Evolutionary conservation across 345 rosid species (phyloP), one percentile per base, ranked within the genome.

Genomic region (Hibiscus syriacus): DNA sequence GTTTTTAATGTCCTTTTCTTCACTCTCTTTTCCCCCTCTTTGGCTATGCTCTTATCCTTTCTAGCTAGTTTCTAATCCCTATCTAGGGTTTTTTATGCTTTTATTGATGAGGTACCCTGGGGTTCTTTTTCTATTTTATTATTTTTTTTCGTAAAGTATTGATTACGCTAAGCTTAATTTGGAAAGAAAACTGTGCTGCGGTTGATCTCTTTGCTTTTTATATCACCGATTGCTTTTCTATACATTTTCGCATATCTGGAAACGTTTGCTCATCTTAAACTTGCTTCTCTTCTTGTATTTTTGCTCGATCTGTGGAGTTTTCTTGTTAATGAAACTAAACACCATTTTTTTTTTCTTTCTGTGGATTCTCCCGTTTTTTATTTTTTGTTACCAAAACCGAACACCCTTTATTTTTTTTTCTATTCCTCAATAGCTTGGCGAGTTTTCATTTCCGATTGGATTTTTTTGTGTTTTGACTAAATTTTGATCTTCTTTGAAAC

Each of bases 41-140:
- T 25, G 13, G 1, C 60, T n/a, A 19, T 26, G 20, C 14, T 52
- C 14, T 53, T 27, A 9, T 39, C 50, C 12, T 23, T 34, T 46
- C 59, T 36, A 20, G 26, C 22, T 45, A 45, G 12, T 50, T 22
- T 50, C 55, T 0, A 11, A 53, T 45, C 7, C 25, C 39, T 39
- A 12, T 63, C 77, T 70, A 67, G 72, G 73, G 71, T 10, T 58
- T 3, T 26, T 58, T 58, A 4, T n/a, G 4, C 41, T 38, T 38
- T 38, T 38, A 10, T 38, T 38, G 41, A 38, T 38, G 0, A 2
- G 41, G 41, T 1, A 38, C 41, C 11, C 41, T 10, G 41, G 41
- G 13, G 0, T 38, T 38, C n/a, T 13, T 14, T 56, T 49, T 29
- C 22, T 30, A 27, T 6, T 62, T 49, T 11, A 16, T 41, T 56